Base-by-base conservation (phyloP, 176 grass and related monocot species). In the Melocanna baccifera region DNA sequence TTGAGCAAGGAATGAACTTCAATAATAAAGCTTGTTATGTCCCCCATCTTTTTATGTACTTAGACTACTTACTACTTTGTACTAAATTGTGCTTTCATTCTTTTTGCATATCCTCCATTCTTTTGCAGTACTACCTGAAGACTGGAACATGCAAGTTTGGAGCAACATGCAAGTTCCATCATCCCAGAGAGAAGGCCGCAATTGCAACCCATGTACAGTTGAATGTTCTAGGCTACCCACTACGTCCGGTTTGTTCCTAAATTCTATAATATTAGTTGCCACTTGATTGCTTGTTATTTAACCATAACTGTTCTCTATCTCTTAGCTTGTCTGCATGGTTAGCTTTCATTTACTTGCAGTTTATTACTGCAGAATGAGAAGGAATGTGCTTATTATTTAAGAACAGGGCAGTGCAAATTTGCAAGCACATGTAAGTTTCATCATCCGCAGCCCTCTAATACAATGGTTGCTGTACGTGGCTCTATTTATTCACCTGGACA, bases 401-500 rank as follows among this genome's bases (percentile, higher is more conserved):
- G 94, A 71, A 97, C 92, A 51, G 92, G 92, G 26, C 92, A 97
- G 73, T 97, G 94, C 73, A 97, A 97, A 84, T 97, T 97, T 73
- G 86, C 83, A 69, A 92, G 82, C 75, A 94, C 94, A 61, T 97
- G 94, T 78, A 97, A 97, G 78, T 97, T 91, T 86, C 86, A 97
- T 79, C 94, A 97, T 90, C 90, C 94, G 58, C 90, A 97, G 57
- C 90, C 81, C 55, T 94, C 94, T 80, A 97, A 86, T 82, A 39
- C 92, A 42, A 90, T 91, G 84, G 87, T 92, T 56, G 70, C 92
- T 22, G 34, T 94, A 47, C 84, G 88, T 52, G 86, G 92, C 39
- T 79, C 91, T 76, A 86, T 90, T 88, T 92, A 89, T 87, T 86
- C 94, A 36, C 84, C 90, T 40, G 86, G 77, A 67, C 92, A 97